Conservation (phyloP, 768 basidiomycete species). For the Auricularia auricula-judae region DNA sequence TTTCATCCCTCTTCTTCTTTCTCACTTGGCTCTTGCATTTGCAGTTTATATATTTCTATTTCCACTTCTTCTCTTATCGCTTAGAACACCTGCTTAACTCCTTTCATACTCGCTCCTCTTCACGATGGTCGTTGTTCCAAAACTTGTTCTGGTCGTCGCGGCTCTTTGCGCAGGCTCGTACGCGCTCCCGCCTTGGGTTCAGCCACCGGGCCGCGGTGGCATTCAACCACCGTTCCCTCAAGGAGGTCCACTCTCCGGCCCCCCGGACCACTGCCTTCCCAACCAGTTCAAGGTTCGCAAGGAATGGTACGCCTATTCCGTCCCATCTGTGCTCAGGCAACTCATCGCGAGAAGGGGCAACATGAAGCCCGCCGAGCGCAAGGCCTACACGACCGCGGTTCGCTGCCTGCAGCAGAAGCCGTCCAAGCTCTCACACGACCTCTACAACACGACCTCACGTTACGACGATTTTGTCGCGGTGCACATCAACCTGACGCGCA, state of each 20-base stretch:
- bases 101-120: too few relatives aligned
- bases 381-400: not conserved
- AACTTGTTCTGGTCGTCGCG: too few relatives aligned
- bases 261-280: not conserved
- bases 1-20: too few relatives aligned
- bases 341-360: not conserved
- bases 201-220: not conserved
- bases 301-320: not conserved
- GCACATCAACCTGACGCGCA: not conserved
- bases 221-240: not conserved
- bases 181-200: not conserved
- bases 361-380: not conserved
- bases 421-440: not conserved
- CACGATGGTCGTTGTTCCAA: too few relatives aligned
- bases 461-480: not conserved
- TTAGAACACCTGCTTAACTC: too few relatives aligned
- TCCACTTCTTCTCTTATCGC: too few relatives aligned
- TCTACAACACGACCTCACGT: not conserved
- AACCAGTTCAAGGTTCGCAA: not conserved
- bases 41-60: too few relatives aligned
- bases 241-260: not conserved
- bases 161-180: too few relatives aligned
- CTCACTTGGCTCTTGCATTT: too few relatives aligned
- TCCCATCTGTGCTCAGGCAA: not conserved
- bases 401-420: not conserved